These are phyloP conservation scores for Serendipita sp. DNA, from an alignment of 768 basidiomycete species.

Conservation along the genomic window DNA sequence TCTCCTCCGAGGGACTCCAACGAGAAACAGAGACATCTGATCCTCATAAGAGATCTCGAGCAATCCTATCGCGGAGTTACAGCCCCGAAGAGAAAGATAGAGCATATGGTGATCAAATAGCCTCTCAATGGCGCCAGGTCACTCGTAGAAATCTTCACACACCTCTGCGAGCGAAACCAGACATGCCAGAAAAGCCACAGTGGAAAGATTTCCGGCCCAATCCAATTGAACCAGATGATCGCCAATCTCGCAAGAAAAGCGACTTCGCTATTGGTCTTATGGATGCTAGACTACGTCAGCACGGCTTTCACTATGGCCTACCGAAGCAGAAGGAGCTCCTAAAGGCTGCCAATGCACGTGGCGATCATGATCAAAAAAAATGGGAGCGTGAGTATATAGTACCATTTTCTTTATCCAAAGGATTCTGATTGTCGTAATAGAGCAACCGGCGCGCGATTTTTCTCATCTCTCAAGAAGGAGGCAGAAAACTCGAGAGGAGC, in stretches of 20 bases:
- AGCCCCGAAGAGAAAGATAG: too few relatives aligned
- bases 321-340: slow-evolving; percentile 3
- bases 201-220: not conserved
- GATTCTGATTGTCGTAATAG: not conserved
- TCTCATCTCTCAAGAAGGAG: not conserved
- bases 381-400: not conserved
- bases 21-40: too few relatives aligned
- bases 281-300: not conserved
- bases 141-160: too few relatives aligned
- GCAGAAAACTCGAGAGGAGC: not conserved
- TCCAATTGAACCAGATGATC: not conserved
- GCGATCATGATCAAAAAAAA: not conserved
- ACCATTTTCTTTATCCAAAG: not conserved
- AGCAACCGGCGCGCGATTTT: not conserved
- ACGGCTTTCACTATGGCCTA: not conserved
- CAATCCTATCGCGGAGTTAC: too few relatives aligned
- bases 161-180: too few relatives aligned
- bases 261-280: not conserved
- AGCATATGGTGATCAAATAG: too few relatives aligned
- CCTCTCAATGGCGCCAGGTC: too few relatives aligned
- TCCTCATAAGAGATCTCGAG: too few relatives aligned
- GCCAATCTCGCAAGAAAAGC: not conserved
- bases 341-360: not conserved
- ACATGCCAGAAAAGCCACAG: too few relatives aligned
- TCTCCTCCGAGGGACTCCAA: too few relatives aligned